Evolutionary conservation across 768 basidiomycete species (phyloP).

Genomic region (Naematelia aurantialba): DNA sequence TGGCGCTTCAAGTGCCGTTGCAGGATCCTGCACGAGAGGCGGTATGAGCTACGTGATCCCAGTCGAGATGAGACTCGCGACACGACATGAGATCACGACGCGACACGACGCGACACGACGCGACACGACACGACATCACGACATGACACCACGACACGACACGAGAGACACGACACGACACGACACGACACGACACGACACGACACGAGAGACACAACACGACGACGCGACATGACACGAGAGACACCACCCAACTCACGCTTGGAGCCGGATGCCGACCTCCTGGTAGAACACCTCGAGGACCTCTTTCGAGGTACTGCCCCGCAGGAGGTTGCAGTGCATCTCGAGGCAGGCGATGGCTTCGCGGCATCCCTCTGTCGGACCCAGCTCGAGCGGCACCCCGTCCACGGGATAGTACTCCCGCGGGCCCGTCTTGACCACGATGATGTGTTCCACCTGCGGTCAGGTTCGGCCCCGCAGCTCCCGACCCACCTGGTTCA

Average conservation of each 20-base stretch:
- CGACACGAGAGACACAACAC: too few relatives aligned
- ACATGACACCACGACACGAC: too few relatives aligned
- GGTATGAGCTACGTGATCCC: too few relatives aligned
- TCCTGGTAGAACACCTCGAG: constrained; percentile 98
- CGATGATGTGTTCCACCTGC: constrained; percentile 89
- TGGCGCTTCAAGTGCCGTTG: constrained; percentile 96
- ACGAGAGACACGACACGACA: too few relatives aligned
- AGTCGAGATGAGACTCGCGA: too few relatives aligned
- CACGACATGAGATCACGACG: too few relatives aligned
- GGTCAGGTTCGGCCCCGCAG: constrained; percentile 2
- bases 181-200: too few relatives aligned
- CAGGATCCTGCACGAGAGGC: constrained; percentile 62
- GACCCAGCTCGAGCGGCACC: constrained; percentile 70
- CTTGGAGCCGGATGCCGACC: constrained; percentile 82
- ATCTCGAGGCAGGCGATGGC: constrained; percentile 82
- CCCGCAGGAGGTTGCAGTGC: constrained; percentile 86
- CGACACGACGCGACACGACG: too few relatives aligned
- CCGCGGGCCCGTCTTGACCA: constrained; percentile 71
- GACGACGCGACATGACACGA: too few relatives aligned
- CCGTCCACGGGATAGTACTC: constrained; percentile 89
- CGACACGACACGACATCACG: too few relatives aligned
- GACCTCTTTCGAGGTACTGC: constrained; percentile 92
- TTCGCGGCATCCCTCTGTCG: constrained; percentile 82
- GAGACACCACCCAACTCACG: too few relatives aligned
- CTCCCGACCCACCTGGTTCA: constrained; percentile 69